These are phyloP conservation scores for Komagataella pseudopastoris DNA, from an alignment of 805 yeast species.

Conservation along the genomic window DNA sequence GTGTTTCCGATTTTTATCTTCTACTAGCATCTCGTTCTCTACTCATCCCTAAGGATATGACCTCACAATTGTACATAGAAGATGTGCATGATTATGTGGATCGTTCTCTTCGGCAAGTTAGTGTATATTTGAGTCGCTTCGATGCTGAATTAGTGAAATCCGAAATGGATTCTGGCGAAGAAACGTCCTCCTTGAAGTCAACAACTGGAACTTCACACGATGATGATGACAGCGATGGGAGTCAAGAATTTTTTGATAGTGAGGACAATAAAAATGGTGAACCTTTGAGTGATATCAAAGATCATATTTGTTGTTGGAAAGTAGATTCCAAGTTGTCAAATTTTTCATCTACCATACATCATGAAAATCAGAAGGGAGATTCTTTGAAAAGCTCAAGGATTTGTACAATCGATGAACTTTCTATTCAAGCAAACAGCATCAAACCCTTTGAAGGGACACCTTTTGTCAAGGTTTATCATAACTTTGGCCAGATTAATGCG, in stretches of 20 bases:
- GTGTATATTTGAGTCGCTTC: neutral
- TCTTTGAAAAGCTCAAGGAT: neutral
- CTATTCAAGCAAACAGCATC: neutral
- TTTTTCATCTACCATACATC: neutral
- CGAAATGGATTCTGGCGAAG: neutral
- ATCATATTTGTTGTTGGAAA: neutral
- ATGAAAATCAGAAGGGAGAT: neutral
- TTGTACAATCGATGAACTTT: neutral
- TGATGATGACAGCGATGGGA: neutral
- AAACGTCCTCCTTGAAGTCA: neutral
- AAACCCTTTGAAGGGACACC: neutral
- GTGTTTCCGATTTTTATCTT: conserved; percentile 6
- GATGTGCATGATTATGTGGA: conserved; percentile 24
- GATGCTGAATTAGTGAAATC: neutral
- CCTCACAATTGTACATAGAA: conserved; percentile 16
- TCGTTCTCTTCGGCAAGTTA: conserved; percentile 5
- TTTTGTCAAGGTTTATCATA: neutral
- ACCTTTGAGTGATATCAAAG: neutral
- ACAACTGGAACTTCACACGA: neutral
- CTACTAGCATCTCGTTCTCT: conserved; percentile 28
- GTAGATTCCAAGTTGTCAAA: neutral
- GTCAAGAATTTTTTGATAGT: neutral
- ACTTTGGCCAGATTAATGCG: neutral
- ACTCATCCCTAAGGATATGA: conserved; percentile 23
- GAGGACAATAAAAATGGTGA: neutral